Percentiles rank a stretch among this genome's conserved stretches.
Conservation (phyloP, 495 filamentous ascomycete species). For the Friedmanniomyces simplex region DNA sequence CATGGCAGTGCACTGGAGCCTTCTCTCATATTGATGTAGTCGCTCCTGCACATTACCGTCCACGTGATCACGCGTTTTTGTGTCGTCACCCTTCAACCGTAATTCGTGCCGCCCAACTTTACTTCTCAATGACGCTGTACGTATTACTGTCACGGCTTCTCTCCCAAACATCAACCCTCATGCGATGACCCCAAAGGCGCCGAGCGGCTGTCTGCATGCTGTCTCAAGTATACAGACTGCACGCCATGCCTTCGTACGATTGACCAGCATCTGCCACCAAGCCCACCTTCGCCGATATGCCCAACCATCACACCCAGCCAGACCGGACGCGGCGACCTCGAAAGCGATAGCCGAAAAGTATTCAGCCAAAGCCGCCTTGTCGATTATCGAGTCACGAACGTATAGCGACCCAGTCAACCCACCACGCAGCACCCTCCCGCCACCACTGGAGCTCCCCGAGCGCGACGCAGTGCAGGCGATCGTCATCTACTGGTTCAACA, state of each 20-base stretch:
- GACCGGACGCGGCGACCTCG: background rate
- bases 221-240: background rate
- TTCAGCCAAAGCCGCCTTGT: constrained; percentile 7
- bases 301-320: background rate
- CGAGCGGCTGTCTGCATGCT: constrained; percentile 10
- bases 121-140: background rate
- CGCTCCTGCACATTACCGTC: no score
- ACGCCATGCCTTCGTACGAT: background rate
- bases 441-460: constrained; percentile 43
- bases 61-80: no score
- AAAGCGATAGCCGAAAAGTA: background rate
- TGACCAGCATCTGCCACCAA: background rate
- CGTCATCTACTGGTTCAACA: constrained; percentile 37
- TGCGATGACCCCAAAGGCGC: constrained; percentile 8
- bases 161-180: background rate
- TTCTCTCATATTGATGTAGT: background rate
- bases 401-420: constrained; percentile 41
- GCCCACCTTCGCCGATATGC: constrained; percentile 1
- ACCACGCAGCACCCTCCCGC: constrained; percentile 48
- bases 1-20: background rate
- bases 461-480: constrained; percentile 30
- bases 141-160: background rate
- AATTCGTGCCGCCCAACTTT: background rate
- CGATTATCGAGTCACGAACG: background rate
- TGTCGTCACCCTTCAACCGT: no score